Evolutionary conservation across 257 asterid genomes (phyloP).

Genomic region (Haberlea rhodopensis): DNA sequence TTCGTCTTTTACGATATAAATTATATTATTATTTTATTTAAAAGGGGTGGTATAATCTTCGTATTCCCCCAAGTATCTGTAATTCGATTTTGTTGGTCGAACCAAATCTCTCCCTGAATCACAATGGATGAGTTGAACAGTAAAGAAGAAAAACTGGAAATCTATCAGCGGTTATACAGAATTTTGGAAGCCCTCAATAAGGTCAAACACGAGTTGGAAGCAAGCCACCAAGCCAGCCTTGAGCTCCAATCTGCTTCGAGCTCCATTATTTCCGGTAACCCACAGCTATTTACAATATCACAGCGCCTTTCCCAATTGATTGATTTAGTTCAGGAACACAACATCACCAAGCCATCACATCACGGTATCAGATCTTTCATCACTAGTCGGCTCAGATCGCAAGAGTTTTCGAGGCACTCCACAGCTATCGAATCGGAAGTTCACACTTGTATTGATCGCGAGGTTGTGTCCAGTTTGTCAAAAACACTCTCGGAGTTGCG

Average conservation of each 20-base stretch:
- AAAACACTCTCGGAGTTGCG: constrained; percentile 26
- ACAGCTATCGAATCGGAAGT: constrained; percentile 51
- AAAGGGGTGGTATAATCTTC: neutral
- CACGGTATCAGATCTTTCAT: constrained; percentile 48
- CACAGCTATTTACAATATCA: constrained; percentile 42
- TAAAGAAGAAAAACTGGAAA: constrained; percentile 20
- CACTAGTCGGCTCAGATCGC: constrained; percentile 43
- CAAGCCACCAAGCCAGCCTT: constrained; percentile 35
- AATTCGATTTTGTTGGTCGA: neutral
- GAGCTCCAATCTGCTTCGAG: constrained; percentile 45
- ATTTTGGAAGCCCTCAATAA: constrained; percentile 45
- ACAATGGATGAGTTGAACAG: neutral
- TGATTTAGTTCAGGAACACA: constrained; percentile 35
- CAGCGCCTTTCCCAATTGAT: constrained; percentile 46
- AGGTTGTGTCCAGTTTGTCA: constrained; percentile 34
- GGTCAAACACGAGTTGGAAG: constrained; percentile 38
- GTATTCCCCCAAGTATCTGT: neutral
- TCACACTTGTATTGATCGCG: constrained; percentile 57
- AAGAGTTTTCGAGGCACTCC: constrained; percentile 56
- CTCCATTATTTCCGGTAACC: constrained; percentile 43
- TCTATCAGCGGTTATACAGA: constrained; percentile 35
- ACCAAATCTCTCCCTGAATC: neutral
- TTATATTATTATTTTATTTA: no score
- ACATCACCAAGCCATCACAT: constrained; percentile 33
- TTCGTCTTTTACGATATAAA: neutral